A percentile compares a stretch with the other conserved stretches of the same genome.
Conservation (phyloP, 441 rosid species). For the Erodium moschatum region DNA sequence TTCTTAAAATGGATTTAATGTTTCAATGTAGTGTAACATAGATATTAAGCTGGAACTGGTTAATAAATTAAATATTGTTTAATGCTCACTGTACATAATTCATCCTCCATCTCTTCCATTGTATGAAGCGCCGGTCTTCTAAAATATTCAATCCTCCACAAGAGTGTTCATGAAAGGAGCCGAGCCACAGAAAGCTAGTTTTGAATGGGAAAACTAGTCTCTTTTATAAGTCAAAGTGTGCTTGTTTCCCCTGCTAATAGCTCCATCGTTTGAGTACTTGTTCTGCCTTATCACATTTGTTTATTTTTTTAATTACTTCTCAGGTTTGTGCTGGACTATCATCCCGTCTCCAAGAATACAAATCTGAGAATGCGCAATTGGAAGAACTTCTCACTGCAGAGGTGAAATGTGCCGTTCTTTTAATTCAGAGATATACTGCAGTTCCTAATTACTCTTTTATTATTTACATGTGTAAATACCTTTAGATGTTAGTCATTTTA, state of each 20-base stretch:
- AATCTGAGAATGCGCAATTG: conserved; percentile 34
- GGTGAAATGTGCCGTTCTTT: conserved; percentile 35
- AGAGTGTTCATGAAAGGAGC: background rate
- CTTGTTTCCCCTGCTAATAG: background rate
- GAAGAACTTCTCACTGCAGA: conserved; percentile 95
- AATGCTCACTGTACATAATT: background rate
- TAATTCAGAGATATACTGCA: conserved; percentile 11
- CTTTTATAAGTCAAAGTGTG: background rate
- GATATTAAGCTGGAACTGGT: background rate
- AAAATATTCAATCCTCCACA: background rate
- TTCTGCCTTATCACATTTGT: conserved; percentile 15
- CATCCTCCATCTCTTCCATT: background rate
- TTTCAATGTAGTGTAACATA: background rate
- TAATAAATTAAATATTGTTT: background rate
- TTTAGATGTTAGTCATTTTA: conserved; percentile 14
- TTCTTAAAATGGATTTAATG: conserved; percentile 5
- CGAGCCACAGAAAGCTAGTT: background rate
- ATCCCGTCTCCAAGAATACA: no score
- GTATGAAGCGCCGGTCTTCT: background rate
- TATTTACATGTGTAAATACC: conserved; percentile 10
- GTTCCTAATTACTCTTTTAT: conserved; percentile 12
- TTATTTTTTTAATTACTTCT: conserved; percentile 1
- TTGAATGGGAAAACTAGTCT: background rate
- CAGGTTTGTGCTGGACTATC: conserved; percentile 33
- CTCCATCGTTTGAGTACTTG: conserved; percentile 3